phyloP scores from a whole-genome alignment of 352 stramenopile genomes.

The Pythium folliculosum region DNA sequence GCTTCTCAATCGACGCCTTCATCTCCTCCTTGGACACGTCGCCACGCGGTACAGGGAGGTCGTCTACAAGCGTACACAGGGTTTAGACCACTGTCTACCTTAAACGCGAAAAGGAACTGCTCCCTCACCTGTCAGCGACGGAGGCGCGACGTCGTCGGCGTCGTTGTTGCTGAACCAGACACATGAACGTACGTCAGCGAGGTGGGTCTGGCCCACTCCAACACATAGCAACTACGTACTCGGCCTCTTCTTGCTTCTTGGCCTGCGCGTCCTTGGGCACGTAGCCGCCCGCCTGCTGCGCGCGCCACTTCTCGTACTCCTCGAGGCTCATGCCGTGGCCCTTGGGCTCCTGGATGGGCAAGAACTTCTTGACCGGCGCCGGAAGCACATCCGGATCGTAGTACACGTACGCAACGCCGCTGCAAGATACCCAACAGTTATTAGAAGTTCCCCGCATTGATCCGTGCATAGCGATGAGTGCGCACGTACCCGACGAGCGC shows the following conservation, averaged over 20 bases:
- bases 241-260: conserved; percentile 52
- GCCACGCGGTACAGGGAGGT: conserved; percentile 54
- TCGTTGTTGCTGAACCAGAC: background rate
- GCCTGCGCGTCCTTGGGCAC: conserved; percentile 29
- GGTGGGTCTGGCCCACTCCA: background rate
- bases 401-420: conserved; percentile 80
- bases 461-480: background rate
- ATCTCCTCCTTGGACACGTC: conserved; percentile 62
- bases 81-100: background rate
- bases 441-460: background rate
- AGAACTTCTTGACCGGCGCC: conserved; percentile 65
- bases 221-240: background rate
- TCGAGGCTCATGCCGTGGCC: conserved; percentile 86
- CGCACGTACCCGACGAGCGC: conserved; percentile 56
- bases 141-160: conserved; percentile 12
- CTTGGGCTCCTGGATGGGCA: conserved; percentile 80
- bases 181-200: background rate
- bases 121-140: conserved; percentile 17
- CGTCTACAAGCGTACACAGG: conserved; percentile 27
- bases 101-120: background rate
- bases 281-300: conserved; percentile 57
- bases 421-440: conserved; percentile 22
- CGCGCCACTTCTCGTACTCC: conserved; percentile 86
- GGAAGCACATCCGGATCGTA: conserved; percentile 85
- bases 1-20: conserved; percentile 75